phyloP scores from a whole-genome alignment of 257 asterid genomes.

The Solanum pennellii region DNA sequence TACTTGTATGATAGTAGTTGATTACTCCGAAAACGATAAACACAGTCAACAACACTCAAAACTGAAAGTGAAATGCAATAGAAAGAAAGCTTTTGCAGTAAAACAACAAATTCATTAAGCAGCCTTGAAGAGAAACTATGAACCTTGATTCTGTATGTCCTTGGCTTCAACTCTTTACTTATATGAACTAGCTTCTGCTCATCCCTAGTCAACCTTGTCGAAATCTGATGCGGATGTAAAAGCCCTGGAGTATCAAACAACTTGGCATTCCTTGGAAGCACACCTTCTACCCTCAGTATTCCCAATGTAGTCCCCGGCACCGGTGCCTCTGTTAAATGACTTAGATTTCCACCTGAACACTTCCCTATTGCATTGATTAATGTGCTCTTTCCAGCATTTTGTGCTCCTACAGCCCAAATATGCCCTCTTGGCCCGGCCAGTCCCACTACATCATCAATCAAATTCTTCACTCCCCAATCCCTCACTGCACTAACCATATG shows the following conservation, averaged over 20 bases:
- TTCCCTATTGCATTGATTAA: slow-evolving; percentile 70
- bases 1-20: background rate
- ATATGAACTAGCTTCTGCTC: slow-evolving; percentile 62
- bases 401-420: slow-evolving; percentile 92
- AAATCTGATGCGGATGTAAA: slow-evolving; percentile 79
- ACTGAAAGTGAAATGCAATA: background rate
- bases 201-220: slow-evolving; percentile 59
- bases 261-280: slow-evolving; percentile 78
- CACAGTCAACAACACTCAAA: background rate
- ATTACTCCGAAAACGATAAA: background rate
- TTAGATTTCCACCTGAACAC: slow-evolving; percentile 37
- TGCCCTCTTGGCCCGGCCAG: slow-evolving; percentile 77
- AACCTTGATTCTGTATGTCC: slow-evolving; percentile 90
- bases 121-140: background rate
- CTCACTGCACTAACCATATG: slow-evolving; percentile 81
- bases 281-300: slow-evolving; percentile 79
- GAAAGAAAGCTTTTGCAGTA: background rate
- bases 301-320: slow-evolving; percentile 90
- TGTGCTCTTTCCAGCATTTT: slow-evolving; percentile 89
- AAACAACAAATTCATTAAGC: background rate
- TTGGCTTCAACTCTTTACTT: slow-evolving; percentile 68
- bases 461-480: slow-evolving; percentile 81
- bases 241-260: slow-evolving; percentile 90
- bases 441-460: slow-evolving; percentile 61
- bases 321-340: slow-evolving; percentile 80